Percentiles rank a stretch among this genome's conserved stretches.
phyloP scores from a whole-genome alignment of 169 alveolate species.

The Plasmodium gonderi region DNA sequence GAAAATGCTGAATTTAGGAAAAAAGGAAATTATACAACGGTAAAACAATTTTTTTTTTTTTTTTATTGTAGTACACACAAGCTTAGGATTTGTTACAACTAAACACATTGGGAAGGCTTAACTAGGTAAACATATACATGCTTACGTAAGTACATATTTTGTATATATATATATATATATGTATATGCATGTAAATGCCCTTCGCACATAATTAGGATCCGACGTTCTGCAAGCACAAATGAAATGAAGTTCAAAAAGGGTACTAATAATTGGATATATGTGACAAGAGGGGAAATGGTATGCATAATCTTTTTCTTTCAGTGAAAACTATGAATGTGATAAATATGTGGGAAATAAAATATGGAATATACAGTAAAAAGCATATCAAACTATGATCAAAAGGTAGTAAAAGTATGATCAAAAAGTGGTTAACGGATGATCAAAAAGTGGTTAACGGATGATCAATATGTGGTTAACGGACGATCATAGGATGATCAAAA shows the following conservation, averaged over 20 bases:
- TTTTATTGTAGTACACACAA: background rate
- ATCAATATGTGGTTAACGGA: no score
- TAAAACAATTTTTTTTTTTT: background rate
- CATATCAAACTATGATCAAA: no score
- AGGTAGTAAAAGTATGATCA: no score
- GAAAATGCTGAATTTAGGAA: background rate
- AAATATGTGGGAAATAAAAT: background rate
- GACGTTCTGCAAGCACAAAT: background rate
- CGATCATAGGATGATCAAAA: background rate
- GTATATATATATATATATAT: no score
- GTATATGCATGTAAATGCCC: no score
- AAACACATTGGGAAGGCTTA: background rate
- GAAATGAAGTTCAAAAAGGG: background rate
- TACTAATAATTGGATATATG: background rate
- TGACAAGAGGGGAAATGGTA: background rate
- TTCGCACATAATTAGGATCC: no score
- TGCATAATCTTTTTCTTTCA: background rate
- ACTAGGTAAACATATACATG: background rate
- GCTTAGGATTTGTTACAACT: background rate
- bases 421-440: no score
- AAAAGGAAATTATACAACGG: background rate
- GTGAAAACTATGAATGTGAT: background rate
- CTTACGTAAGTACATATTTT: background rate
- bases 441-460: no score
- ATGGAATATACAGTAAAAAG: background rate